Evolutionary conservation across 495 filamentous ascomycete species (phyloP).

Genomic region (Saxophila tyrrhenica): DNA sequence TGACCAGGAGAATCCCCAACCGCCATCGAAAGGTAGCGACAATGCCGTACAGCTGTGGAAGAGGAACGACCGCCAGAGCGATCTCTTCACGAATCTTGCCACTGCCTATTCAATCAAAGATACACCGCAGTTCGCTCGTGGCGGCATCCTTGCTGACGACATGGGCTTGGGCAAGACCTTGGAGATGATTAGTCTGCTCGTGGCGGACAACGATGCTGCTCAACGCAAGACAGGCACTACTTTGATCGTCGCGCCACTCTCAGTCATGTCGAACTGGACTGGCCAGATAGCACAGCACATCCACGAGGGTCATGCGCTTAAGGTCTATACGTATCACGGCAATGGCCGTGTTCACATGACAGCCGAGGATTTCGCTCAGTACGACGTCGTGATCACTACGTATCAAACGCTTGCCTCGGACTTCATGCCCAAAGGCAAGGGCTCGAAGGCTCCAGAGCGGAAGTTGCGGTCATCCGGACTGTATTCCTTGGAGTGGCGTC

Average conservation of each 20-base stretch:
- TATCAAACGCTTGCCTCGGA: slow-evolving; percentile 46
- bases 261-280: slow-evolving; percentile 89
- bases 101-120: slow-evolving; percentile 54
- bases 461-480: slow-evolving; percentile 32
- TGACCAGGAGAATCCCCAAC: slow-evolving; percentile 56
- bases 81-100: slow-evolving; percentile 59
- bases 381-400: slow-evolving; percentile 73
- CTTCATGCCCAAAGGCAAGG: slow-evolving; percentile 28
- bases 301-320: slow-evolving; percentile 44
- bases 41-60: slow-evolving; percentile 79
- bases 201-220: slow-evolving; percentile 38
- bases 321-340: slow-evolving; percentile 68
- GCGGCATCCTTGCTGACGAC: slow-evolving; percentile 83
- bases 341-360: slow-evolving; percentile 43
- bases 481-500: slow-evolving; percentile 62
- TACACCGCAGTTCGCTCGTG: slow-evolving; percentile 53
- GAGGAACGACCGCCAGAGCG: slow-evolving; percentile 30
- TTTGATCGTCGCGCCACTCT: slow-evolving; percentile 71
- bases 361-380: slow-evolving; percentile 41
- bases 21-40: slow-evolving; percentile 49
- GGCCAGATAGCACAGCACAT: slow-evolving; percentile 71
- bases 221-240: slow-evolving; percentile 41
- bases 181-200: slow-evolving; percentile 71
- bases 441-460: slow-evolving; percentile 14
- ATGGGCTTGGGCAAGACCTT: slow-evolving; percentile 95